Conservation (phyloP, 2,329 filamentous ascomycete species). For the Alternaria sp. region DNA sequence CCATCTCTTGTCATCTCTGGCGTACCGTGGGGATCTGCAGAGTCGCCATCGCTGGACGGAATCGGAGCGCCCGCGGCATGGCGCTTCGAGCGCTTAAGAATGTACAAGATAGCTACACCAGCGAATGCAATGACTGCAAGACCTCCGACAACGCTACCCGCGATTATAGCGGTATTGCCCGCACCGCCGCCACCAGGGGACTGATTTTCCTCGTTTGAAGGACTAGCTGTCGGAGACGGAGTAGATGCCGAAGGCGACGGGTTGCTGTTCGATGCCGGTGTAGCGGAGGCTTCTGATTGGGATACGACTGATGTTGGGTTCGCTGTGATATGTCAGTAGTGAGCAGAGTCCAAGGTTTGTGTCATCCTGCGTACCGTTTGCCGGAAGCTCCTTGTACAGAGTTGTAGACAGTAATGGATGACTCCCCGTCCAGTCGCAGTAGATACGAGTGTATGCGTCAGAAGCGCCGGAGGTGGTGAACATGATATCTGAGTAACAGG, state of each 20-base stretch:
- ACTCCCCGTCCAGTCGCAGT: slow-evolving; percentile 10
- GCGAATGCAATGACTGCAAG: slow-evolving; percentile 10
- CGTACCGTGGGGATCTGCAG: neutral
- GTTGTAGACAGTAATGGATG: slow-evolving; percentile 4
- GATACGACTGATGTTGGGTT: neutral
- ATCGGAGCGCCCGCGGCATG: neutral
- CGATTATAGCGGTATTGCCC: neutral
- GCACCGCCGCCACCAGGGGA: too few species aligned
- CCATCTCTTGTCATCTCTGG: neutral
- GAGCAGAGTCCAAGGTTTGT: too few species aligned
- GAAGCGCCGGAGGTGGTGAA: neutral
- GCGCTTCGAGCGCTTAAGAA: slow-evolving; percentile 10
- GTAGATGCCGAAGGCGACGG: neutral
- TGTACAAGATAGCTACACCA: slow-evolving; percentile 5
- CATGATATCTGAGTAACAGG: slow-evolving; percentile 8
- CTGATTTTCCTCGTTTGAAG: neutral
- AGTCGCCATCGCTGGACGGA: neutral
- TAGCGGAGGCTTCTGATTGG: neutral
- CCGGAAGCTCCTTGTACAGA: slow-evolving; percentile 1
- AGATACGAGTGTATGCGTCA: slow-evolving; percentile 5
- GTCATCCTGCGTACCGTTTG: neutral
- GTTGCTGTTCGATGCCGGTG: neutral
- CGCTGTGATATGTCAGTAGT: neutral
- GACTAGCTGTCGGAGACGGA: neutral
- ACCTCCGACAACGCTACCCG: neutral